Evolutionary conservation across 2,329 filamentous ascomycete genomes (phyloP).

Genomic region (Hymenoscyphus infarciens): DNA sequence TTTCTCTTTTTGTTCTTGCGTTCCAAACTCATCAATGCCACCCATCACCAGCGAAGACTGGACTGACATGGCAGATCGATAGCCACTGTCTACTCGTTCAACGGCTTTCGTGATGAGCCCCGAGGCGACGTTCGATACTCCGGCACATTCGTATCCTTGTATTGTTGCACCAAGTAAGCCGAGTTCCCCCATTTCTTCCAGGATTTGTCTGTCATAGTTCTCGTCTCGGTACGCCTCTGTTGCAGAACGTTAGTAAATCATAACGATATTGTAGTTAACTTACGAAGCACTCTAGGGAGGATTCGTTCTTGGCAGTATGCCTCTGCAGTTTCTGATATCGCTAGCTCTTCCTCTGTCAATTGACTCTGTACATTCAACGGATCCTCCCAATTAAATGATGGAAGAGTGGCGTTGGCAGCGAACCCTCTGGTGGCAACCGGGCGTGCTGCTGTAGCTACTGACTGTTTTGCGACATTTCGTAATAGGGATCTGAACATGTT

Average conservation of each 20-base stretch:
- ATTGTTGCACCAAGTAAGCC: slow-evolving; percentile 86
- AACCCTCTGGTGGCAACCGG: slow-evolving; percentile 25
- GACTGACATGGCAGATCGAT: slow-evolving; percentile 89
- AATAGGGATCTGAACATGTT: slow-evolving; percentile 33
- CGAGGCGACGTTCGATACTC: slow-evolving; percentile 82
- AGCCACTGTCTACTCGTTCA: slow-evolving; percentile 86
- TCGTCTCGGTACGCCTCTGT: slow-evolving; percentile 83
- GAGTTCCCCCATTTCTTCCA: slow-evolving; percentile 88
- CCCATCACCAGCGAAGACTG: slow-evolving; percentile 94
- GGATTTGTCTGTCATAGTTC: slow-evolving; percentile 78
- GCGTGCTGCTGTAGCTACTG: slow-evolving; percentile 22
- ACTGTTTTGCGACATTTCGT: slow-evolving; percentile 25
- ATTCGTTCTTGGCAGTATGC: slow-evolving; percentile 91
- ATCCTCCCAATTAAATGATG: slow-evolving; percentile 84
- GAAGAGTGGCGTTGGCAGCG: slow-evolving; percentile 31
- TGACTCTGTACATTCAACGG: slow-evolving; percentile 72
- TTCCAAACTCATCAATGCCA: slow-evolving; percentile 82
- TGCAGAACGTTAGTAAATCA: slow-evolving; percentile 11
- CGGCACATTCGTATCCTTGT: slow-evolving; percentile 83
- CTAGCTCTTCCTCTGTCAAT: slow-evolving; percentile 84
- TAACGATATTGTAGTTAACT: slow-evolving; percentile 32
- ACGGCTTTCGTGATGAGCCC: slow-evolving; percentile 87
- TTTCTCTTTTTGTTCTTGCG: slow-evolving; percentile 81
- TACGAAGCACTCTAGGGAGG: slow-evolving; percentile 81
- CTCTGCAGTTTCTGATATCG: slow-evolving; percentile 86